Evolutionary conservation across 306 rosid genomes (phyloP).

Genomic region (Prunus davidiana): DNA sequence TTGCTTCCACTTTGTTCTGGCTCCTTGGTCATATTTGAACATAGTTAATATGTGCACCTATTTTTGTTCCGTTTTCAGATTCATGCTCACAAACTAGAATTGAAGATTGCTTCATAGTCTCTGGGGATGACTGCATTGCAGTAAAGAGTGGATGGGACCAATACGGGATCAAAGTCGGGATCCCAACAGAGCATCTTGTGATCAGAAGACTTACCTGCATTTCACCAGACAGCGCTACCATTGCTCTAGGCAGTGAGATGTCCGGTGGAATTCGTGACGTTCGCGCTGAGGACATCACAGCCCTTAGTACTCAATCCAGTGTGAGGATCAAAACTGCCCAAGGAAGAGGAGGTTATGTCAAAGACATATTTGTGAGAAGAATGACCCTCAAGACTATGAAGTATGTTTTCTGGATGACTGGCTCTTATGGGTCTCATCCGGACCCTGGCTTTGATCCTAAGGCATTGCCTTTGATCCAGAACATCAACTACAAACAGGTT

Average conservation of each 20-base stretch:
- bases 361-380: slow-evolving; percentile 52
- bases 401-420: slow-evolving; percentile 66
- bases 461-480: slow-evolving; percentile 50
- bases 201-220: slow-evolving; percentile 55
- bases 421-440: slow-evolving; percentile 53
- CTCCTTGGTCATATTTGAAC: neutral
- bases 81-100: slow-evolving; percentile 48
- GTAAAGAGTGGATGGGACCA: slow-evolving; percentile 74
- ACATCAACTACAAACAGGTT: slow-evolving; percentile 50
- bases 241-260: slow-evolving; percentile 91
- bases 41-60: neutral
- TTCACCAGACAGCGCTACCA: slow-evolving; percentile 58
- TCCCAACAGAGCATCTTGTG: slow-evolving; percentile 49
- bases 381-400: slow-evolving; percentile 52
- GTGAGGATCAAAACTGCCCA: slow-evolving; percentile 58
- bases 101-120: slow-evolving; percentile 65
- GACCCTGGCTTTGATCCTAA: slow-evolving; percentile 43
- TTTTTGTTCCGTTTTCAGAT: slow-evolving; percentile 30
- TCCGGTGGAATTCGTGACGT: slow-evolving; percentile 76
- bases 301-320: slow-evolving; percentile 54
- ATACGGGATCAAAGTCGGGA: slow-evolving; percentile 59
- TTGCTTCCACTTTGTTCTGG: neutral
- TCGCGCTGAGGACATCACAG: slow-evolving; percentile 52
- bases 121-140: slow-evolving; percentile 71
- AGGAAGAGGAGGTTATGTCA: slow-evolving; percentile 68